Evolutionary conservation across 257 asterid genomes (phyloP), one percentile per base, ranked within the genome.

Genomic region (Capsicum baccatum): DNA sequence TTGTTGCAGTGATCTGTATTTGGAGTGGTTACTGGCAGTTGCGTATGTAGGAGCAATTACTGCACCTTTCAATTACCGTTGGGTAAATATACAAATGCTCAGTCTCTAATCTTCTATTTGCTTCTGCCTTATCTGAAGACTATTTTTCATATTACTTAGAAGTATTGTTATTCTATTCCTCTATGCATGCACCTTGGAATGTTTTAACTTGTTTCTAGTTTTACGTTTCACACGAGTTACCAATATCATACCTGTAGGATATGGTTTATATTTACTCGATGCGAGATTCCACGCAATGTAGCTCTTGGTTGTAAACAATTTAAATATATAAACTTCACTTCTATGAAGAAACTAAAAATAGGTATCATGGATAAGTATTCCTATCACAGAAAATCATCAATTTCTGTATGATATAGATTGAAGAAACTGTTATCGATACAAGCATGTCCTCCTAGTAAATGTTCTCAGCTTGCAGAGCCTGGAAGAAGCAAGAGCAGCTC

Each of bases 11-110:
- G 98, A 94, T 87, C 84, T 91, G 69, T 93, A 91, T 80, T 80
- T 96, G 94, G 97, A 96, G 89, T 96, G 99, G 98, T 83, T 94
- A 82, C 95, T 96, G 85, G 99, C 97, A 37, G 88, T 96, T 78
- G 86, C 98, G 58, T 92, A 90, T 85, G 95, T 91, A 21, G 99
- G 99, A 86, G 98, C 95, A 83, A 92, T 96, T 42, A 93, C 91
- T 73, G 98, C 99, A 86, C 98, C 99, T 4, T 93, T 96, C 83
- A 96, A 94, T 86, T 94, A 94, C 82, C 88, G 98, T 85, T 96
- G 99, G 99, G 98, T 94, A 80, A 87, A 91, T 85, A 15, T 8
- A 21, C 42, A 3, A 69, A 26, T 14, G 1, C 47, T 47, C 62
- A 14, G 5, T 78, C 64, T 52, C 81, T 26, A 21, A 26, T 54